Evolutionary conservation across 768 basidiomycete species (phyloP), one percentile per base, ranked within the genome.

Genomic region (Hericium rajendrae): DNA sequence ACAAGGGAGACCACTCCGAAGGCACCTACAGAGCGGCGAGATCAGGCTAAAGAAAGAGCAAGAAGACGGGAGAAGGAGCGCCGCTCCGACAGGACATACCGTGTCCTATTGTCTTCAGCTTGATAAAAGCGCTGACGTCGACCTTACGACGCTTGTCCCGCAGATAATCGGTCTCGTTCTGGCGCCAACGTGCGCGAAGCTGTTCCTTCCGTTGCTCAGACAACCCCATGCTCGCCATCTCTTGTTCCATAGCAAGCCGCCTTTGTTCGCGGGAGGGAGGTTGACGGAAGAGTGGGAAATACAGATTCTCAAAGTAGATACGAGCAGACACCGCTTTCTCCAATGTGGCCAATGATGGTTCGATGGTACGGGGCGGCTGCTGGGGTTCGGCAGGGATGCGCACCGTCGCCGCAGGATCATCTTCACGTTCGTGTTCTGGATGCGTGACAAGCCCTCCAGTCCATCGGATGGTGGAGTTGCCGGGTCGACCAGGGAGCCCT

Each of bases 1-100:
- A 97, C 95, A 52, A 99, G 82, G 10, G 86, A 89, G 16, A 99
- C 95, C 48, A 97, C 94, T 0, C 94, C 95, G 72, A 99, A 97
- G 10, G 94, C 94, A 64, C 92, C 92, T 87, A 70, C 59, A 59
- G 55, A 46, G n/a, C n/a, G 43, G 6, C 6, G 43, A 20, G 20
- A 46, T 46, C 20, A 46, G 20, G 20, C 43, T 20, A 46, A 46
- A 46, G n/a, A 46, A 20, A 46, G 43, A 46, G 20, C 43, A 46
- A 46, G 43, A 20, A 46, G 20, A 18, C 63, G 61, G 64, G 62
- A 62, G 38, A 66, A 68, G 54, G 48, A 57, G 55, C 41, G 28
- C 40, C 38, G 50, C 32, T 32, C 32, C 32, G 32, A 15, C 52
- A 43, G 46, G 51, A 64, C 62, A 51, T 39, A 91, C 93, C 94